A percentile compares a stretch with the other conserved stretches of the same genome.
These are phyloP conservation scores for Friedmanniomyces endolithicus DNA, from an alignment of 495 filamentous ascomycete species.

Conservation along the genomic window DNA sequence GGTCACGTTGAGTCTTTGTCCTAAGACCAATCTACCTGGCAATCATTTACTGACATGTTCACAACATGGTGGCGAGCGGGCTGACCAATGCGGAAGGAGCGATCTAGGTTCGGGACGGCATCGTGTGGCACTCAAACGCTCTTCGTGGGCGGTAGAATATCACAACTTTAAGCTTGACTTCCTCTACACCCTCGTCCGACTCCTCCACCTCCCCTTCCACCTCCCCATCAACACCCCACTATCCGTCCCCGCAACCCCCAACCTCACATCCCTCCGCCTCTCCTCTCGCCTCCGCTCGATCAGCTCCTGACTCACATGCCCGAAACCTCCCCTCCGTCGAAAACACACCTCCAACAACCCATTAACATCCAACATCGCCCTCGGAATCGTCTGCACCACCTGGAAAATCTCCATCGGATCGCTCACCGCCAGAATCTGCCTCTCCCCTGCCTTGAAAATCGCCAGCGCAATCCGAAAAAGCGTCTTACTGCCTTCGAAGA, in stretches of 20 bases:
- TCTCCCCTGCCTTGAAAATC: conserved; percentile 83
- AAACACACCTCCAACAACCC: conserved; percentile 69
- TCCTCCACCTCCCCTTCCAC: conserved; percentile 12
- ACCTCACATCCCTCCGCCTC: conserved; percentile 33
- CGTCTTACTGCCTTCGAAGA: conserved; percentile 89
- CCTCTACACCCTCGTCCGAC: conserved; percentile 10
- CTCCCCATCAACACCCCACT: conserved; percentile 5
- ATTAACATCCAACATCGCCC: conserved; percentile 69
- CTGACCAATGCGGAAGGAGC: too few relatives aligned
- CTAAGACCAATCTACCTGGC: too few relatives aligned
- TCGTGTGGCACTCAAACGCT: too few relatives aligned
- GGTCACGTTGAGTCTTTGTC: too few relatives aligned
- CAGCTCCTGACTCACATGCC: conserved; percentile 57
- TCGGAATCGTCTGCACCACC: conserved; percentile 81
- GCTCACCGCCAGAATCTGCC: conserved; percentile 61
- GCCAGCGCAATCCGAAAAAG: conserved; percentile 88
- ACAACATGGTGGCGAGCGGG: too few relatives aligned
- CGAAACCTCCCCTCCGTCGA: conserved; percentile 53
- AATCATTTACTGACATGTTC: too few relatives aligned
- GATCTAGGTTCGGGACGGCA: too few relatives aligned
- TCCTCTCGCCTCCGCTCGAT: conserved; percentile 51
- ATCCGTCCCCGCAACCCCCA: conserved; percentile 3
- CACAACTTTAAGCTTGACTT: too few relatives aligned
- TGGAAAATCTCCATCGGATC: conserved; percentile 97
- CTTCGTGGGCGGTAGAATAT: too few relatives aligned